These are phyloP conservation scores for Trypanosomatidae sp. DNA, from an alignment of 208 protist genomes.

Conservation along the genomic window DNA sequence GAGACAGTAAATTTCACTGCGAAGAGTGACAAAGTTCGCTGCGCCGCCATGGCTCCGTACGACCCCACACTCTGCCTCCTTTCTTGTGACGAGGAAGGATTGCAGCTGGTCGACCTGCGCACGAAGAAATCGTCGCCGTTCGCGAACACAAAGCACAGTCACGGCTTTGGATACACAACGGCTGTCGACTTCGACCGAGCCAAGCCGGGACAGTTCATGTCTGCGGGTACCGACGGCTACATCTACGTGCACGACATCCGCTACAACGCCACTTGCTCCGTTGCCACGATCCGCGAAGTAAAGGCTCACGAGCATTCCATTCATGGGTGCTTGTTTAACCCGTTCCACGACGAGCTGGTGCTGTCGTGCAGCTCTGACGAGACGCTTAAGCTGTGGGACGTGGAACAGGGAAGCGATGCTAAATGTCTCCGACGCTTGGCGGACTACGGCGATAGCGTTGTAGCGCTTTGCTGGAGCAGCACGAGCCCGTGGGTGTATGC, in stretches of 20 bases:
- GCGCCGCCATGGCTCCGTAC: constrained; percentile 69
- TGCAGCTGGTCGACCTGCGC: constrained; percentile 68
- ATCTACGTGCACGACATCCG: constrained; percentile 76
- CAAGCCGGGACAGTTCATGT: constrained; percentile 59
- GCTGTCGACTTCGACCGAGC: constrained; percentile 73
- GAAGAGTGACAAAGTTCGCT: constrained; percentile 25
- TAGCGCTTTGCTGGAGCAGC: constrained; percentile 77
- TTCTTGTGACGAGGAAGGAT: constrained; percentile 34
- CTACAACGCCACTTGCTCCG: constrained; percentile 24
- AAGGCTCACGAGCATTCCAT: constrained; percentile 74
- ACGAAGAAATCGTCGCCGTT: constrained; percentile 40
- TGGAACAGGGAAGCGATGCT: constrained; percentile 28
- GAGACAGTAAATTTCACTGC: constrained; percentile 37
- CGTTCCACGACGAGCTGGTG: constrained; percentile 82
- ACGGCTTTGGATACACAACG: constrained; percentile 57
- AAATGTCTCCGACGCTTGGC: constrained; percentile 49
- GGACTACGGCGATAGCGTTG: constrained; percentile 81
- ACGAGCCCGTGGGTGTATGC: constrained; percentile 85
- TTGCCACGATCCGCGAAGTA: constrained; percentile 18
- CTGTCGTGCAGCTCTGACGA: constrained; percentile 73
- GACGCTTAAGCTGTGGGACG: constrained; percentile 82
- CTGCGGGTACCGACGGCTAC: constrained; percentile 67
- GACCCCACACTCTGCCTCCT: constrained; percentile 62
- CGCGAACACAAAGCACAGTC: constrained; percentile 23
- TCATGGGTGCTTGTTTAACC: constrained; percentile 68